These are phyloP conservation scores for Massospora cicadina DNA, from an alignment of 371 early-diverging fungal species.

Conservation along the genomic window DNA sequence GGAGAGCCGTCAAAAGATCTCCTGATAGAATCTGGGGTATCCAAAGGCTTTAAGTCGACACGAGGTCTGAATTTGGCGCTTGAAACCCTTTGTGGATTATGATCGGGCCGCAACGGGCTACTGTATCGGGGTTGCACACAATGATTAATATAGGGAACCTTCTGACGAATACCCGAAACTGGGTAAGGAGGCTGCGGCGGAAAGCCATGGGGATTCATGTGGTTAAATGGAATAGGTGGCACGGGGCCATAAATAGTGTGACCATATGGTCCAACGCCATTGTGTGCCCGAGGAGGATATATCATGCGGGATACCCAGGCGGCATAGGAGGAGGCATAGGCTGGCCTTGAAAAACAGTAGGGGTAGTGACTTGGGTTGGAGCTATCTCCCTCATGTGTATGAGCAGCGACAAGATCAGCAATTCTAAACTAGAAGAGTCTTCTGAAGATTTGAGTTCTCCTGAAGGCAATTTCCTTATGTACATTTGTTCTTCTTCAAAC, in stretches of 20 bases:
- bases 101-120: background rate
- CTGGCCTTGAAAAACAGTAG: no score
- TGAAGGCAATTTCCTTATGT: background rate
- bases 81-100: no score
- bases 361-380: no score
- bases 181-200: background rate
- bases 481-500: background rate
- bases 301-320: background rate
- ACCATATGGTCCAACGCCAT: background rate
- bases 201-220: background rate
- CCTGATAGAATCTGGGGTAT: no score
- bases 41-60: no score
- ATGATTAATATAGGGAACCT: background rate
- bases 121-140: background rate
- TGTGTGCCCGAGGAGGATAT: background rate
- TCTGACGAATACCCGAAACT: background rate
- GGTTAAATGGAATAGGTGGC: background rate
- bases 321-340: background rate
- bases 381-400: no score
- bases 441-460: background rate
- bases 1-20: background rate
- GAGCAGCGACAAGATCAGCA: no score
- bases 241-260: background rate
- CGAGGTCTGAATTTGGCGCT: no score
- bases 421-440: background rate